A percentile compares a stretch with the other conserved stretches of the same genome.
Conservation (phyloP, 176 grass and related monocot species). For the Secale cereale region DNA sequence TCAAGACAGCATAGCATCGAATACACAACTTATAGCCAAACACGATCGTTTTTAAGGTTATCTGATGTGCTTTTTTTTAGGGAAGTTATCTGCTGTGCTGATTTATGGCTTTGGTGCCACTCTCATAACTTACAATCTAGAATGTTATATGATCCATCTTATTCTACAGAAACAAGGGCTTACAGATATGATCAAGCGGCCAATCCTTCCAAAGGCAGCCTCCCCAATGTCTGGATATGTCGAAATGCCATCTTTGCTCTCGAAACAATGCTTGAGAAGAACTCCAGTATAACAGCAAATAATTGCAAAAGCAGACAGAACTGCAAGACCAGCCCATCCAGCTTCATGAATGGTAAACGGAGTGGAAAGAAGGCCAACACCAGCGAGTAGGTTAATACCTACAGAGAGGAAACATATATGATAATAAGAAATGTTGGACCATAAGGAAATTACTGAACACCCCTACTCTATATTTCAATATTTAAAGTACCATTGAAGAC, state of each 20-base stretch:
- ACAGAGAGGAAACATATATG: background rate
- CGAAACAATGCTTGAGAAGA: slow-evolving; percentile 84
- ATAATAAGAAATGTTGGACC: background rate
- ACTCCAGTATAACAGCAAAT: slow-evolving; percentile 82
- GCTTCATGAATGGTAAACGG: slow-evolving; percentile 79
- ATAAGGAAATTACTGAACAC: background rate
- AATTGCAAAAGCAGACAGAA: slow-evolving; percentile 54
- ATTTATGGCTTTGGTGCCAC: too few relatives aligned
- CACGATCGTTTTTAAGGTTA: background rate
- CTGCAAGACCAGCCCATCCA: slow-evolving; percentile 70
- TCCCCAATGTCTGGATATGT: slow-evolving; percentile 95
- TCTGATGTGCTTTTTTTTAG: too few relatives aligned
- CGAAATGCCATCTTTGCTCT: slow-evolving; percentile 82
- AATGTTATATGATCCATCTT: too few relatives aligned
- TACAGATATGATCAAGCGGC: slow-evolving; percentile 76
- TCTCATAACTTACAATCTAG: too few relatives aligned
- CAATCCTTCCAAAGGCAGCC: slow-evolving; percentile 84
- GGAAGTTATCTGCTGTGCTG: too few relatives aligned
- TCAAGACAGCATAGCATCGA: background rate
- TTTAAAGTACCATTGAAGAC: slow-evolving; percentile 79
- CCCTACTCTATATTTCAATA: background rate
- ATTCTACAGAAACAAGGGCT: slow-evolving; percentile 31
- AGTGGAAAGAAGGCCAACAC: slow-evolving; percentile 88
- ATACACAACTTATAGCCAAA: background rate
- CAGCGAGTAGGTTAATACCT: slow-evolving; percentile 86